phyloP scores from a whole-genome alignment of 345 rosid genomes.

The Gossypium thurberi region DNA sequence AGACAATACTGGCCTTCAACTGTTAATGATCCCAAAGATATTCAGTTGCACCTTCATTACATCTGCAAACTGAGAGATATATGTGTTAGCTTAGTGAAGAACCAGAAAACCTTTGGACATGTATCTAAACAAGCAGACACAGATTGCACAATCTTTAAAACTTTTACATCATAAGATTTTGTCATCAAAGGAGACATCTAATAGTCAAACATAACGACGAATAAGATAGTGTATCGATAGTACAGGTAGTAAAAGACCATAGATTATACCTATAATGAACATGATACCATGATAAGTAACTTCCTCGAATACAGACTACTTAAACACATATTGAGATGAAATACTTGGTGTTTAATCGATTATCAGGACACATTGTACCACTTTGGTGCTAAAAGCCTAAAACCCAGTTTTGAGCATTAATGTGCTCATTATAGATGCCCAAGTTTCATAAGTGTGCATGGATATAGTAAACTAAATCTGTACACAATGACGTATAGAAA shows the following conservation, averaged over 20 bases:
- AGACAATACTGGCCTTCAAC: background rate
- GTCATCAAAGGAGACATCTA: background rate
- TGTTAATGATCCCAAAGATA: background rate
- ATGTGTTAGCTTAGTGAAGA: background rate
- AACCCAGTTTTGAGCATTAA: background rate
- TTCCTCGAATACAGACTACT: background rate
- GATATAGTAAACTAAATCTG: background rate
- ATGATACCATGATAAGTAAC: background rate
- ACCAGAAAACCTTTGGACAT: background rate
- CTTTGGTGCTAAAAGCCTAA: background rate
- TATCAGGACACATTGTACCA: background rate
- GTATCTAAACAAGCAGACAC: background rate
- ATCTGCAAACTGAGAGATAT: conserved; percentile 3
- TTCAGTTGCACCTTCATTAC: background rate
- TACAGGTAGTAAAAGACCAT: background rate
- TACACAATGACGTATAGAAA: background rate
- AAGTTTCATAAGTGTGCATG: background rate
- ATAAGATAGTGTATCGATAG: background rate
- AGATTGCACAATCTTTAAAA: background rate
- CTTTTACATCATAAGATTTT: background rate
- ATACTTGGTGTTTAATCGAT: background rate
- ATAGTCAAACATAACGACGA: background rate
- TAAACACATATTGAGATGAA: background rate
- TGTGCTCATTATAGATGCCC: background rate
- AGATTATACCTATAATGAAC: background rate